Base-by-base conservation (phyloP, 192 early-diverging fungal species). In the Rhizoclosmatium globosum region DNA sequence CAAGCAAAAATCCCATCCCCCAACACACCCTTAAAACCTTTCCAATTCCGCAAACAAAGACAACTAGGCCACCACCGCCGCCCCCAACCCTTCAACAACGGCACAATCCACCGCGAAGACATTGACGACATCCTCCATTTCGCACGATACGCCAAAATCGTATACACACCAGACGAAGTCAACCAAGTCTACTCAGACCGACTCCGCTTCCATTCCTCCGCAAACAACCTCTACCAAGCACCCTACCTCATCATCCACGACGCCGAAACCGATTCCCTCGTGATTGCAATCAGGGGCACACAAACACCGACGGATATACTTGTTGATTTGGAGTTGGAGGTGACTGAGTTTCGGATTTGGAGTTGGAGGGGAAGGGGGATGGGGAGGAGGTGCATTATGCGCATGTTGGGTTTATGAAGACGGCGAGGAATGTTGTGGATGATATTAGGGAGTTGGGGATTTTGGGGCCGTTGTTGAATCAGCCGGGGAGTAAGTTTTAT, bases 281-380 rank as follows among this genome's bases (percentile, higher is more conserved):
- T 87, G 11, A 73, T 87, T 72, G 84, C 85, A n/a, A 65, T 87
- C 23, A 64, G 85, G 4, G 85, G 85, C 3, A 87, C 85, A 2
- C 85, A 70, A 17, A 82, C 82, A 3, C 47, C 79, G 2, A 61
- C 76, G 2, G 85, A 87, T 77, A 69, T 87, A 17, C 47, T 87
- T 39, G 80, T 82, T 44, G 85, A 87, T 82, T 58, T 87, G 59
- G 82, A 79, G 68, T 69, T 87, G 41, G 81, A 86, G 50, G 47
- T 79, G 0, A 59, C 23, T 9, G 70, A 53, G 38, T 45, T 86
- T 43, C 69, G 67, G 19, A 81, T 84, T 79, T 46, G 31, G 85
- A 86, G 59, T 71, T 85, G 50, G 48, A 11, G 39, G 73, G 69
- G 48, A 57, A 81, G 19, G 81, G 74, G 41, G 17, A 50, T 19